A percentile compares a stretch with the other conserved stretches of the same genome.
phyloP scores from a whole-genome alignment of 2,329 filamentous ascomycete species.

The Aschersonia sp. region DNA sequence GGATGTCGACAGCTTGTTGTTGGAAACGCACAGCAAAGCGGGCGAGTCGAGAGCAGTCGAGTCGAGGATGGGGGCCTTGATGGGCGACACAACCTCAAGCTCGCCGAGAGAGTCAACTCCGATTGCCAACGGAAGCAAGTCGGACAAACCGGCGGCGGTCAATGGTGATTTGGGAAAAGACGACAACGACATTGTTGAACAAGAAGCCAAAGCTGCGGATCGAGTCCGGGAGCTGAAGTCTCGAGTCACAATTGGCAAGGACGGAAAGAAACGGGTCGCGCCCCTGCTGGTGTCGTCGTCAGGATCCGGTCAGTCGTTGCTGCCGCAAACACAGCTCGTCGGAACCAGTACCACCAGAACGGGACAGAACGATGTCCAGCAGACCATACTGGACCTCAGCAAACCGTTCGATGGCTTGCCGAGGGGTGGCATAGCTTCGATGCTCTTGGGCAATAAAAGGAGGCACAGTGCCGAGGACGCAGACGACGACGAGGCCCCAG shows the following conservation, averaged over 20 bases:
- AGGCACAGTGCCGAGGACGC: slow-evolving; percentile 61
- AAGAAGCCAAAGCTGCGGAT: slow-evolving; percentile 37
- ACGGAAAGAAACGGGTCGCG: slow-evolving; percentile 91
- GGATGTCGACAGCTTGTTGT: slow-evolving; percentile 71
- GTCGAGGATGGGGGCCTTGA: slow-evolving; percentile 93
- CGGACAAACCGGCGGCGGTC: slow-evolving; percentile 21
- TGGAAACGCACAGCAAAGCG: slow-evolving; percentile 87
- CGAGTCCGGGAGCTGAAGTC: slow-evolving; percentile 59
- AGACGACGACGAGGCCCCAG: slow-evolving; percentile 49
- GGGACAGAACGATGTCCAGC: slow-evolving; percentile 56
- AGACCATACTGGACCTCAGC: slow-evolving; percentile 75
- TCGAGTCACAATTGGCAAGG: slow-evolving; percentile 86
- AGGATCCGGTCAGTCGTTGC: slow-evolving; percentile 70
- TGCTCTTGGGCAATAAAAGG: slow-evolving; percentile 87
- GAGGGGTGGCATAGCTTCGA: slow-evolving; percentile 69
- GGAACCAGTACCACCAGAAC: slow-evolving; percentile 54
- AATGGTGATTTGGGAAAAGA: slow-evolving; percentile 22
- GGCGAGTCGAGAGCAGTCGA: slow-evolving; percentile 82
- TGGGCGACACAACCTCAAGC: slow-evolving; percentile 62
- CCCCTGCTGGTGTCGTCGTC: slow-evolving; percentile 85
- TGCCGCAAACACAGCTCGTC: slow-evolving; percentile 79
- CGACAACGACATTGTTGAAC: slow-evolving; percentile 26
- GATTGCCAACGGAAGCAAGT: slow-evolving; percentile 38
- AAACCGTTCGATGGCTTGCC: slow-evolving; percentile 91
- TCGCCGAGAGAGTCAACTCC: slow-evolving; percentile 33